A percentile compares a stretch with the other conserved stretches of the same genome.
Evolutionary conservation across 352 stramenopile species (phyloP).

Genomic region (Globisporangium okanoganense): DNA sequence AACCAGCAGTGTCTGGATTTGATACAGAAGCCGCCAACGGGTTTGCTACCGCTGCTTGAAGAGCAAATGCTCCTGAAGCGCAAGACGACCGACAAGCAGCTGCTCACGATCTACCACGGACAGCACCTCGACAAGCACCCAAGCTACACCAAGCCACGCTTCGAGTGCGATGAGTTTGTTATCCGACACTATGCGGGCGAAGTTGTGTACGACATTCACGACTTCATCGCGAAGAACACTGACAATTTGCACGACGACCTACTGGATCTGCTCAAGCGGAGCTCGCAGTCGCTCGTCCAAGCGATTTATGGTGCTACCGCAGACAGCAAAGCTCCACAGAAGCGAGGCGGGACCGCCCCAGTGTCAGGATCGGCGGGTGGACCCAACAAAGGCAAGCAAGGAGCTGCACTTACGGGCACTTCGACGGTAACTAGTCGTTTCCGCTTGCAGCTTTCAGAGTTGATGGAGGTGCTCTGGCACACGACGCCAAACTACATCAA

Average conservation of each 20-base stretch:
- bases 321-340: conserved; percentile 9
- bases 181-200: conserved; percentile 84
- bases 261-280: conserved; percentile 68
- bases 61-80: conserved; percentile 87
- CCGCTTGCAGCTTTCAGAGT: conserved; percentile 66
- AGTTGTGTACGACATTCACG: conserved; percentile 77
- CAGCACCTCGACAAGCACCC: conserved; percentile 71
- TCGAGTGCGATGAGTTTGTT: conserved; percentile 84
- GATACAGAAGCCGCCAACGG: conserved; percentile 77
- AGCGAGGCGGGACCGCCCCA: conserved; percentile 14
- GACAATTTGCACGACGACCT: conserved; percentile 89
- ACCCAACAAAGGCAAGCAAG: conserved; percentile 32
- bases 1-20: conserved; percentile 77
- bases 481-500: conserved; percentile 94
- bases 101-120: conserved; percentile 78
- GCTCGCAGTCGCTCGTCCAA: conserved; percentile 57
- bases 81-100: conserved; percentile 81
- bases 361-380: neutral
- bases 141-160: conserved; percentile 69
- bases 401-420: conserved; percentile 50
- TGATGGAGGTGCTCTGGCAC: conserved; percentile 80
- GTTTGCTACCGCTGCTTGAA: conserved; percentile 79
- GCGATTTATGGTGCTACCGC: conserved; percentile 35
- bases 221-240: conserved; percentile 87
- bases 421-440: conserved; percentile 72